Evolutionary conservation across 768 basidiomycete genomes (phyloP).

Genomic region (Amanita rimosa): DNA sequence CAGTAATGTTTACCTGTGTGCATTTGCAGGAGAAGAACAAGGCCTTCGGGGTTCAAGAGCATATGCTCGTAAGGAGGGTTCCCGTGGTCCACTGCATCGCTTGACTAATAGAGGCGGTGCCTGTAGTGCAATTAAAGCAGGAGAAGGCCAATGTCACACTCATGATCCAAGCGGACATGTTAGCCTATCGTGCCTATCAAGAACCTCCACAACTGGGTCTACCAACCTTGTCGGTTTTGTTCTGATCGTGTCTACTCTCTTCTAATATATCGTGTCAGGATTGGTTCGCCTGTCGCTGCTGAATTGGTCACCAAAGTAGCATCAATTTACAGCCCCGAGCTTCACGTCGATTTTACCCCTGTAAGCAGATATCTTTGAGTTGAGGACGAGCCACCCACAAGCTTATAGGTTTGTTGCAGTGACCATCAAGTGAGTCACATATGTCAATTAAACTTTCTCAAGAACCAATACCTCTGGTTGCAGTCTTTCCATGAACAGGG

Average conservation of each 20-base stretch:
- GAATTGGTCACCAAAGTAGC: conserved; percentile 70
- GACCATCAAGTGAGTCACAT: conserved; percentile 59
- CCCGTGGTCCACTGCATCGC: neutral
- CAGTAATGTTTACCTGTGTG: conserved; percentile 67
- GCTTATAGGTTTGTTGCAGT: conserved; percentile 68
- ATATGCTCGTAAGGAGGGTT: conserved; percentile 56
- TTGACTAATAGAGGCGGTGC: neutral
- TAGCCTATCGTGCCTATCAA: conserved; percentile 66
- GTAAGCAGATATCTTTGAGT: conserved; percentile 21
- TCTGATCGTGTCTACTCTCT: neutral
- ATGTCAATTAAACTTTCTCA: neutral
- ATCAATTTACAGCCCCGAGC: conserved; percentile 70
- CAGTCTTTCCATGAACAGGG: conserved; percentile 77
- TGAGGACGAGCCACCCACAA: neutral
- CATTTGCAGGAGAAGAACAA: conserved; percentile 91
- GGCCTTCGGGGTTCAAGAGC: conserved; percentile 69
- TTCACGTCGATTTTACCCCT: conserved; percentile 54
- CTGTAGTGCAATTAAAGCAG: conserved; percentile 44
- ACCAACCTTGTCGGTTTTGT: conserved; percentile 46
- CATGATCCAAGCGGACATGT: conserved; percentile 91
- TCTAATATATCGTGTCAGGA: conserved; percentile 30
- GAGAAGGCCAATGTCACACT: conserved; percentile 58
- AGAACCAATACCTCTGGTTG: conserved; percentile 2
- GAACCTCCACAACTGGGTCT: conserved; percentile 82
- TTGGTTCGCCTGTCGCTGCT: conserved; percentile 68